Conservation (phyloP, 1,284 basidiomycete species). For the Cerrena zonata region DNA sequence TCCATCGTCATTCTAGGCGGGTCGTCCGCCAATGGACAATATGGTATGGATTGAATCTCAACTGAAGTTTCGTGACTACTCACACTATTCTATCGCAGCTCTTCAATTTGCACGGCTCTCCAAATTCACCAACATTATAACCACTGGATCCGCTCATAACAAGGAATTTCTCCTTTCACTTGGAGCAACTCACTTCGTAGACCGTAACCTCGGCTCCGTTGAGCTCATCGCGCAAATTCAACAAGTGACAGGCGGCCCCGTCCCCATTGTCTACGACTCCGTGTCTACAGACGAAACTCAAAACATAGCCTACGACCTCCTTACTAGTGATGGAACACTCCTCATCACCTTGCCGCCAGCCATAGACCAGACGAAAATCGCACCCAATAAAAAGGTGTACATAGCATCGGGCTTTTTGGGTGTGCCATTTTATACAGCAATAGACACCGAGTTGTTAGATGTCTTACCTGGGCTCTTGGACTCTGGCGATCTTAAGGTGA, state of each 20-base stretch:
- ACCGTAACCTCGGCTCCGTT: slow-evolving; percentile 8
- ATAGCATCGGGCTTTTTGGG: slow-evolving; percentile 1
- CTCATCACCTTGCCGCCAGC: slow-evolving; percentile 3
- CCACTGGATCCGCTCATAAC: slow-evolving; percentile 24
- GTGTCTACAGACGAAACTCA: slow-evolving; percentile 8
- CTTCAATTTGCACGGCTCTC: slow-evolving; percentile 17
- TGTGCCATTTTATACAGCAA: neutral
- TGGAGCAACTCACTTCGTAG: slow-evolving; percentile 24
- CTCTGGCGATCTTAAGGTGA: neutral
- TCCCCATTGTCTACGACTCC: slow-evolving; percentile 8
- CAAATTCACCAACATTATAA: slow-evolving; percentile 19
- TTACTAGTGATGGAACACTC: slow-evolving; percentile 10
- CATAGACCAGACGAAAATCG: slow-evolving; percentile 1
- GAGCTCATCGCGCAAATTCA: neutral
- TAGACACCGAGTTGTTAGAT: neutral
- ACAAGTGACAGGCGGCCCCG: neutral
- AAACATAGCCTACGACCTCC: slow-evolving; percentile 8
- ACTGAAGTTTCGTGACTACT: neutral
- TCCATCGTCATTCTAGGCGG: neutral
- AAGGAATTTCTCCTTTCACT: slow-evolving; percentile 21
- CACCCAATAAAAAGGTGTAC: neutral
- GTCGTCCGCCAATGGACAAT: neutral
- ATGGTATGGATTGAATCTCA: neutral
- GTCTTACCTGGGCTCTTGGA: neutral
- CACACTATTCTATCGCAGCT: neutral